Percentiles rank a stretch among this genome's conserved stretches.
Conservation (phyloP, 164 flowering plant genomes). For the Pachysandra terminalis region DNA sequence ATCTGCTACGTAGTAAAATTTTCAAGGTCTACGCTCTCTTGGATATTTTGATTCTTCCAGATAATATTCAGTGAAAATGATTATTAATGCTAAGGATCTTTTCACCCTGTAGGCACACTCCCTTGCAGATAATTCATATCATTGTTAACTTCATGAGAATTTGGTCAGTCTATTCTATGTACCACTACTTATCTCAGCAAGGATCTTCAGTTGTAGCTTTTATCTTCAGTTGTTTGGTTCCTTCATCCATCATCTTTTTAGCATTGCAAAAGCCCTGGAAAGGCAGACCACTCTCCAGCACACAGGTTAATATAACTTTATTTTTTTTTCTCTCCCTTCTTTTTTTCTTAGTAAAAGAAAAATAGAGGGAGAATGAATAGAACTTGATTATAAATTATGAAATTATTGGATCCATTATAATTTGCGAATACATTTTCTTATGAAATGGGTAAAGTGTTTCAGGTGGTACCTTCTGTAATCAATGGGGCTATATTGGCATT, state of each 20-base stretch:
- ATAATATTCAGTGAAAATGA: not conserved
- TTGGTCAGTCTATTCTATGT: conserved; percentile 93
- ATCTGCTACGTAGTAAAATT: too few relatives aligned
- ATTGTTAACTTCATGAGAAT: conserved; percentile 77
- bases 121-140: conserved; percentile 76
- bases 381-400: too few relatives aligned
- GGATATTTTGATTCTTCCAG: not conserved
- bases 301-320: conserved; percentile 57
- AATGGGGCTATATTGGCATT: conserved; percentile 92
- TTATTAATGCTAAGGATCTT: not conserved
- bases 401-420: conserved; percentile 4
- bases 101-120: conserved; percentile 63
- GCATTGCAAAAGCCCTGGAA: conserved; percentile 93
- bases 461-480: conserved; percentile 89
- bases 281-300: conserved; percentile 80
- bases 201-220: conserved; percentile 75
- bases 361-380: too few relatives aligned
- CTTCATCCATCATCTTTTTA: conserved; percentile 69
- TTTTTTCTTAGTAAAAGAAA: not conserved
- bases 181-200: conserved; percentile 59
- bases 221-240: conserved; percentile 76
- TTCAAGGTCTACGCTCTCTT: not conserved
- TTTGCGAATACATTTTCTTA: conserved; percentile 12
- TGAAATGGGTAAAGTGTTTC: conserved; percentile 25
- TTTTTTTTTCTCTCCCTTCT: not conserved